Conservation (phyloP, 805 yeast species). For the Lipomyces chichibuensis region DNA sequence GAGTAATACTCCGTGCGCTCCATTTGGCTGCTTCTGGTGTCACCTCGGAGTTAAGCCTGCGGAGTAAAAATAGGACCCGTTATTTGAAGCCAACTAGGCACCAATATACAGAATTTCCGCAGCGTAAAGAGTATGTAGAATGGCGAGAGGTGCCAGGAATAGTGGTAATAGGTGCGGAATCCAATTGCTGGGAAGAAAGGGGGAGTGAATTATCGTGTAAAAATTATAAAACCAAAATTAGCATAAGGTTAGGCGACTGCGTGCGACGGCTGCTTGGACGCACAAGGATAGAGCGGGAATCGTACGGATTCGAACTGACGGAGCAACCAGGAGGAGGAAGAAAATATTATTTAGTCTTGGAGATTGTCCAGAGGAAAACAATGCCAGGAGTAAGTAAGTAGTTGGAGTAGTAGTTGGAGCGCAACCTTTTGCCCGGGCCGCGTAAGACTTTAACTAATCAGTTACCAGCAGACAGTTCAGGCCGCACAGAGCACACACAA, state of each 20-base stretch:
- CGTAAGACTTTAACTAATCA: too few species aligned
- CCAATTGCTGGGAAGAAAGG: neutral
- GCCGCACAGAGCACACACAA: too few species aligned
- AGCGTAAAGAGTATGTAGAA: neutral
- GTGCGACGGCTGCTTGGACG: neutral
- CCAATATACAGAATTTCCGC: neutral
- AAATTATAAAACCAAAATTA: neutral
- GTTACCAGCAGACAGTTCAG: too few species aligned
- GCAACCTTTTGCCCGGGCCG: too few species aligned
- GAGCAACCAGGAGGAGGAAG: neutral
- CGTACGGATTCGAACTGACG: too few species aligned
- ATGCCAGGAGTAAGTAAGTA: neutral
- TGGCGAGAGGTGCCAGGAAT: neutral
- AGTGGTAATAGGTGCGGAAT: too few species aligned
- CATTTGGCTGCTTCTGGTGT: neutral
- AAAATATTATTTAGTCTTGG: neutral
- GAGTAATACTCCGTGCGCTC: constrained; percentile 3
- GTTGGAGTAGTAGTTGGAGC: neutral
- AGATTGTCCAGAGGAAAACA: neutral
- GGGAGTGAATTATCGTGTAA: neutral
- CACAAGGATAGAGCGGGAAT: neutral
- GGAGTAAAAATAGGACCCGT: too few species aligned
- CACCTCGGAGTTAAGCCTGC: neutral
- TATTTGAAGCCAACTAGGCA: neutral
- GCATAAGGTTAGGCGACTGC: neutral